phyloP scores from a whole-genome alignment of 1,284 basidiomycete species.

The Ceraceosorus guamensis region DNA sequence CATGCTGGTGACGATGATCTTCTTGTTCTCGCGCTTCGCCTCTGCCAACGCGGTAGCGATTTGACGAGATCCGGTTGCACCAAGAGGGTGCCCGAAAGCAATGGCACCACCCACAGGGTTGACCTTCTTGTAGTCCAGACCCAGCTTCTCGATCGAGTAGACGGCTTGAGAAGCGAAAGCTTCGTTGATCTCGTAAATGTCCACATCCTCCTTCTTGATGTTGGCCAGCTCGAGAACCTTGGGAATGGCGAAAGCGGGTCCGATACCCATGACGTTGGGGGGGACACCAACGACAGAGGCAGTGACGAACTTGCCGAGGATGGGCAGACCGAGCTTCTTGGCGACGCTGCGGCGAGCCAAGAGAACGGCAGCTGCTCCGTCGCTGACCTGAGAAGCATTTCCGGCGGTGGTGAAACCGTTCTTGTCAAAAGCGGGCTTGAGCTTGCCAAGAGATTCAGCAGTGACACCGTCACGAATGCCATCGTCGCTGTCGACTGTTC shows the following conservation, averaged over 20 bases:
- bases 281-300: slow-evolving; percentile 62
- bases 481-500: slow-evolving; percentile 80
- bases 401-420: slow-evolving; percentile 83
- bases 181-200: slow-evolving; percentile 67
- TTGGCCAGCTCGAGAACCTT: slow-evolving; percentile 58
- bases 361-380: slow-evolving; percentile 90
- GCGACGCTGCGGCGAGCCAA: slow-evolving; percentile 79
- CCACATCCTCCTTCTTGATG: slow-evolving; percentile 63
- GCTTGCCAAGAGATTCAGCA: slow-evolving; percentile 71
- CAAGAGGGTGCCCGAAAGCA: slow-evolving; percentile 50
- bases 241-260: slow-evolving; percentile 47
- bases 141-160: slow-evolving; percentile 56
- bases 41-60: slow-evolving; percentile 76
- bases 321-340: slow-evolving; percentile 78
- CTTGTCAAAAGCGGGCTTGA: slow-evolving; percentile 87
- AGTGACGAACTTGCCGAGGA: slow-evolving; percentile 83
- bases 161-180: slow-evolving; percentile 52
- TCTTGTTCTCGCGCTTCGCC: slow-evolving; percentile 60
- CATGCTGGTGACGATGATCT: slow-evolving; percentile 64
- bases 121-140: slow-evolving; percentile 50
- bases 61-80: slow-evolving; percentile 69
- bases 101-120: slow-evolving; percentile 53
- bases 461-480: slow-evolving; percentile 81
- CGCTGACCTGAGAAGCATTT: slow-evolving; percentile 92
- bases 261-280: slow-evolving; percentile 47